Evolutionary conservation across 1,139 yeast genomes (phyloP).

Genomic region (Pichia sp.): DNA sequence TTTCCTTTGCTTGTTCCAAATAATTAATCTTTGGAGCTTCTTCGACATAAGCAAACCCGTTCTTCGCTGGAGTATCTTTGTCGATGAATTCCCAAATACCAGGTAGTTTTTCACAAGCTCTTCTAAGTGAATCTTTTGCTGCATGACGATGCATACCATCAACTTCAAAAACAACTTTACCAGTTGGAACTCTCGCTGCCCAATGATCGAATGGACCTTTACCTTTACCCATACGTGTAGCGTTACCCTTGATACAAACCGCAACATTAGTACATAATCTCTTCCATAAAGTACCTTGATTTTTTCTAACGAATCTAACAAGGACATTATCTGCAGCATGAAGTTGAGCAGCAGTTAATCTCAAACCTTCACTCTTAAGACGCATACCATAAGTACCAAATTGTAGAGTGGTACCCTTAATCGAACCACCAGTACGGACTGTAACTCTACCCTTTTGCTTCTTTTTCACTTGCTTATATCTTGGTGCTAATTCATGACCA

Average conservation of each 20-base stretch:
- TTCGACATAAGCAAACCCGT: conserved; percentile 53
- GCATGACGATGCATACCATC: conserved; percentile 81
- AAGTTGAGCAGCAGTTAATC: conserved; percentile 84
- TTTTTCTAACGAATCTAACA: conserved; percentile 72
- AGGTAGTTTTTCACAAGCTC: conserved; percentile 88
- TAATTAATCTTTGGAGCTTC: conserved; percentile 45
- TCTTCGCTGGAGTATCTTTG: conserved; percentile 59
- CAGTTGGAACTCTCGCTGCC: conserved; percentile 96
- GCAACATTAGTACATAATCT: conserved; percentile 82
- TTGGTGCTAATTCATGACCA: conserved; percentile 84
- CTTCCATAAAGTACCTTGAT: conserved; percentile 64
- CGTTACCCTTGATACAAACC: conserved; percentile 94
- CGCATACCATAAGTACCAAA: conserved; percentile 86
- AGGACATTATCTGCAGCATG: conserved; percentile 87
- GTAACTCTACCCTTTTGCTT: conserved; percentile 94
- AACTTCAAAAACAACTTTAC: conserved; percentile 85
- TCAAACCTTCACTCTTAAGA: conserved; percentile 76
- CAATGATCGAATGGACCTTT: conserved; percentile 97
- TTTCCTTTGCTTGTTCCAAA: conserved; percentile 46
- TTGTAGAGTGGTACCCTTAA: conserved; percentile 74
- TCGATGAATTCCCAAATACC: conserved; percentile 86
- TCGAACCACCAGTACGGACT: conserved; percentile 91
- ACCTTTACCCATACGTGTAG: conserved; percentile 99
- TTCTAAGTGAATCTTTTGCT: conserved; percentile 86
- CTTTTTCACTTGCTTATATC: conserved; percentile 66